phyloP scores from a whole-genome alignment of 345 rosid genomes.

The Salix suchowensis region DNA sequence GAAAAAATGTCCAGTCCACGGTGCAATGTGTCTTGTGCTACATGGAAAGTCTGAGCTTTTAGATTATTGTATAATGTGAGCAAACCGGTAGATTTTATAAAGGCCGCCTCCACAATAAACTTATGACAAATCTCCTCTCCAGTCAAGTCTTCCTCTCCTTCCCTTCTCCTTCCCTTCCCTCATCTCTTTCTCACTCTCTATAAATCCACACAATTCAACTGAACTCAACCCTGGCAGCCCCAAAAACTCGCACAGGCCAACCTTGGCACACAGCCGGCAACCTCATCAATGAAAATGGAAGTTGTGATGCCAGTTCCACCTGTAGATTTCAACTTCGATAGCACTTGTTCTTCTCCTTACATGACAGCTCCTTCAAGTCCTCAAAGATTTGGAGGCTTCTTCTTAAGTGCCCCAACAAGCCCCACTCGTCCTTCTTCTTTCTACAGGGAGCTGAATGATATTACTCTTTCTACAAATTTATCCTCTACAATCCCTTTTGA shows the following conservation, averaged over 20 bases:
- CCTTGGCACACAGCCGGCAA: background rate
- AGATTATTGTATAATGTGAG: too few species aligned
- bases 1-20: too few species aligned
- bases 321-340: constrained; percentile 69
- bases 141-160: constrained; percentile 11
- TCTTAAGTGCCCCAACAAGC: constrained; percentile 63
- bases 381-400: constrained; percentile 56
- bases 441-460: constrained; percentile 6
- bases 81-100: constrained; percentile 32
- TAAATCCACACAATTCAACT: constrained; percentile 1
- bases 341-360: constrained; percentile 80
- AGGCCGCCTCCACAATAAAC: constrained; percentile 37
- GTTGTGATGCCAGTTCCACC: constrained; percentile 36
- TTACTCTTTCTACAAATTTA: background rate
- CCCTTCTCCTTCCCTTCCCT: constrained; percentile 14
- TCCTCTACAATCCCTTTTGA: constrained; percentile 31
- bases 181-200: background rate
- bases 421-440: constrained; percentile 42
- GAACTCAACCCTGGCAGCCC: background rate
- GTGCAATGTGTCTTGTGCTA: too few species aligned
- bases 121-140: constrained; percentile 10
- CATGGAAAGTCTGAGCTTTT: too few species aligned
- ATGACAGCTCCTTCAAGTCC: constrained; percentile 98
- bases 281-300: constrained; percentile 42
- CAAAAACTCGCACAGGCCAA: background rate